phyloP scores from a whole-genome alignment of 768 basidiomycete genomes.

The Botryobasidium botryosum region DNA sequence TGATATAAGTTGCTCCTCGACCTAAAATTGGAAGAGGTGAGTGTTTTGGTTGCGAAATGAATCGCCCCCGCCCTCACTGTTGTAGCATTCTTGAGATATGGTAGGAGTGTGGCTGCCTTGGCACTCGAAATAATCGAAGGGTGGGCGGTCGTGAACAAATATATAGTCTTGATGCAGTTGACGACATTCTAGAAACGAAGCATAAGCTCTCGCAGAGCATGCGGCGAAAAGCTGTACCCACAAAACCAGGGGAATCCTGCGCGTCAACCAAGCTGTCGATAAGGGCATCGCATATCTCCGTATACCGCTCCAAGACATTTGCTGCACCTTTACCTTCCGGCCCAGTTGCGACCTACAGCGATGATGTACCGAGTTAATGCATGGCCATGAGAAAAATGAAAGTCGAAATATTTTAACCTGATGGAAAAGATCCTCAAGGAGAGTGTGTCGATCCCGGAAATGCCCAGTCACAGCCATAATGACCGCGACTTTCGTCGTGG shows the following conservation, averaged over 20 bases:
- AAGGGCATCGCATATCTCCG: slow-evolving; percentile 66
- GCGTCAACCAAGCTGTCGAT: slow-evolving; percentile 85
- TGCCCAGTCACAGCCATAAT: slow-evolving; percentile 74
- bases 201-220: slow-evolving; percentile 1
- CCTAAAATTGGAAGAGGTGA: slow-evolving; percentile 30
- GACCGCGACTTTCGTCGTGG: slow-evolving; percentile 40
- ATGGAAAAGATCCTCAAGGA: slow-evolving; percentile 70
- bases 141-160: slow-evolving; percentile 66
- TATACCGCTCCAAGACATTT: slow-evolving; percentile 47
- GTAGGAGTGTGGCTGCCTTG: slow-evolving; percentile 72
- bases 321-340: slow-evolving; percentile 42
- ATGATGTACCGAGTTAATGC: neutral
- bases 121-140: slow-evolving; percentile 68
- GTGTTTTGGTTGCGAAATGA: too few relatives aligned
- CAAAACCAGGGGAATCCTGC: slow-evolving; percentile 58
- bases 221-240: slow-evolving; percentile 22
- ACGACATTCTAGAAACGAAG: slow-evolving; percentile 42
- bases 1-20: slow-evolving; percentile 66
- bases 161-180: slow-evolving; percentile 72
- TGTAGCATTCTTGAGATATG: slow-evolving; percentile 72
- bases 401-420: too few relatives aligned
- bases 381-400: too few relatives aligned
- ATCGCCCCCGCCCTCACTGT: too few relatives aligned
- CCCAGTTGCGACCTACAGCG: slow-evolving; percentile 40
- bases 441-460: slow-evolving; percentile 69